Base-by-base conservation (phyloP, 768 basidiomycete genomes). In the Clavulina sp. region DNA sequence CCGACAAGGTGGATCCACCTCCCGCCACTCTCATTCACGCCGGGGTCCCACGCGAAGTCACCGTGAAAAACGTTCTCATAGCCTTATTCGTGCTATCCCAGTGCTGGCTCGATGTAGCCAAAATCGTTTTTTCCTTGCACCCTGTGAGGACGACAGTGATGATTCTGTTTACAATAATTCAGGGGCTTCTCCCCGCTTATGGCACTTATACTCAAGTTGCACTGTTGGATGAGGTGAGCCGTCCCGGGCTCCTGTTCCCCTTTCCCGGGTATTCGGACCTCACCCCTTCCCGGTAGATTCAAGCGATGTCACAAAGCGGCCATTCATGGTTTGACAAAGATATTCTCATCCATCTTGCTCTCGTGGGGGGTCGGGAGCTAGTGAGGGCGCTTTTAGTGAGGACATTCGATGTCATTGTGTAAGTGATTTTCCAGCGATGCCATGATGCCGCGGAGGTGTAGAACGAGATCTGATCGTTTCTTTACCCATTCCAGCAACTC, bases 191-290 rank as follows among this genome's bases (percentile, higher is more conserved):
- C 60, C 84, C 84, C 32, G 85, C 84, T 6, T 81, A 82, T 64
- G 75, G 82, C 65, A 80, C 82, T 55, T 87, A 84, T 68, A 85
- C 85, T 5, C 85, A 87, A 66, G 84, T 84, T 50, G 66, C 84
- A 63, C 82, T 87, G 58, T 77, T 87, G 57, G 80, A 88, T 65
- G 83, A 88, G 74, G 84, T 81, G 50, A 31, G 78, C 28, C 9
- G 41, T 9, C 21, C 6, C 6, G 29, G 64, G 50, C n/a, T 3
- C 29, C 43, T 26, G 26, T 26, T 53, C 19, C n/a, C 24, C 23
- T 26, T 28, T 54, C 16, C 43, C 43, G 32, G 31, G 43, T 44
- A 52, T 53, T 4, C 26, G 44, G 32, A 7, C 44, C 29, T 7
- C 6, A n/a, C 49, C 56, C n/a, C 33, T 33, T 19, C 23, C 6